Evolutionary conservation across 1,139 yeast species (phyloP).

Genomic region (Hyphopichia khmerensis): DNA sequence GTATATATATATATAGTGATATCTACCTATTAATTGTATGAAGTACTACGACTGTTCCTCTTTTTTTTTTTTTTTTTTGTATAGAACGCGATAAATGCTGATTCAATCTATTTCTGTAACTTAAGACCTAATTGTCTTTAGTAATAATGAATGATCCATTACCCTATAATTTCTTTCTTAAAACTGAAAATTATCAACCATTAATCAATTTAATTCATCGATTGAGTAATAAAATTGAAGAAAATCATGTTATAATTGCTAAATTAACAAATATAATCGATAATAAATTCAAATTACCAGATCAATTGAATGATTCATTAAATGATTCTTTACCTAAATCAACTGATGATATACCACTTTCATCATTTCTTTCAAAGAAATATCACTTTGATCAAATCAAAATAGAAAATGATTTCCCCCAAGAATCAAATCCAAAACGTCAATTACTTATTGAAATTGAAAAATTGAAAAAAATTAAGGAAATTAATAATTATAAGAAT

Average conservation of each 20-base stretch:
- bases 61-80: background rate
- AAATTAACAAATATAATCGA: slow-evolving; percentile 26
- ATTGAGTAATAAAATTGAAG: slow-evolving; percentile 20
- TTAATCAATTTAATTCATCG: slow-evolving; percentile 22
- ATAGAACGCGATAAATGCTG: too few species aligned
- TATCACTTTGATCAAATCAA: slow-evolving; percentile 12
- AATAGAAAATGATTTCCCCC: slow-evolving; percentile 4
- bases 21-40: too few species aligned
- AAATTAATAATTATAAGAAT: slow-evolving; percentile 19
- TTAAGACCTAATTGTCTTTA: too few species aligned
- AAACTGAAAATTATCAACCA: slow-evolving; percentile 40
- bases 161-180: slow-evolving; percentile 24
- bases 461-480: slow-evolving; percentile 20
- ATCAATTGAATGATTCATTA: slow-evolving; percentile 6
- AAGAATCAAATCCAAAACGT: slow-evolving; percentile 13
- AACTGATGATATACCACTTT: slow-evolving; percentile 11
- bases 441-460: slow-evolving; percentile 25
- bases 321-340: background rate
- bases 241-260: slow-evolving; percentile 24
- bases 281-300: slow-evolving; percentile 19
- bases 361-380: slow-evolving; percentile 13
- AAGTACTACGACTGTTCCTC: too few species aligned
- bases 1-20: too few species aligned
- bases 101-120: background rate
- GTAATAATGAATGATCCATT: slow-evolving; percentile 3